Conservation (phyloP, 345 rosid genomes). For the Anastatica hierochuntica region DNA sequence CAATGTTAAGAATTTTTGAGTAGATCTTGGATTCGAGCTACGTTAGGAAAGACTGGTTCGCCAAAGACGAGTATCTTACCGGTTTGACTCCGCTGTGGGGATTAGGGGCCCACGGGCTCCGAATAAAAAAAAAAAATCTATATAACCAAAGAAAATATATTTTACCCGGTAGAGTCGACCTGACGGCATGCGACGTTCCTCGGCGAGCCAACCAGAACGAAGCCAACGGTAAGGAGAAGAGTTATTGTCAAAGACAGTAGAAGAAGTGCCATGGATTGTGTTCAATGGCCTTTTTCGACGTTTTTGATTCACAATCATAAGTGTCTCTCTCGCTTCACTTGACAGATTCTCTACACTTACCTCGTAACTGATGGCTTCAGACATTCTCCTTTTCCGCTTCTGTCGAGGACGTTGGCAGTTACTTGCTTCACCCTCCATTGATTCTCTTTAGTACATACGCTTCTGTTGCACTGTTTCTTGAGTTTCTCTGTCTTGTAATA, state of each 20-base stretch:
- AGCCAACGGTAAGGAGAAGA: constrained; percentile 3
- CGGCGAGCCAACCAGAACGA: constrained; percentile 7
- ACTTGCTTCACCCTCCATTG: no score
- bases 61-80: no score
- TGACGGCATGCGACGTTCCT: background rate
- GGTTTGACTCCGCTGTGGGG: no score
- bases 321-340: background rate
- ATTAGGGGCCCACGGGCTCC: no score
- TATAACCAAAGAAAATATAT: background rate
- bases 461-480: no score
- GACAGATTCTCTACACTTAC: background rate
- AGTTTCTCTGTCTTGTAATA: no score
- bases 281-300: background rate
- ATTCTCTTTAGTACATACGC: no score
- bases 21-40: no score
- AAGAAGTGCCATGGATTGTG: background rate
- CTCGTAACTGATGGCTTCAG: background rate
- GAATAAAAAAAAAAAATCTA: no score
- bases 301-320: background rate
- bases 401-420: no score
- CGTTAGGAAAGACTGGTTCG: no score
- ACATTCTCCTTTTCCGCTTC: background rate
- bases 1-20: no score
- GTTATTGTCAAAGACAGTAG: background rate
- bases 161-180: constrained; percentile 10